Conservation (phyloP, 2,329 filamentous ascomycete genomes). For the Pseudocercospora eumusae region DNA sequence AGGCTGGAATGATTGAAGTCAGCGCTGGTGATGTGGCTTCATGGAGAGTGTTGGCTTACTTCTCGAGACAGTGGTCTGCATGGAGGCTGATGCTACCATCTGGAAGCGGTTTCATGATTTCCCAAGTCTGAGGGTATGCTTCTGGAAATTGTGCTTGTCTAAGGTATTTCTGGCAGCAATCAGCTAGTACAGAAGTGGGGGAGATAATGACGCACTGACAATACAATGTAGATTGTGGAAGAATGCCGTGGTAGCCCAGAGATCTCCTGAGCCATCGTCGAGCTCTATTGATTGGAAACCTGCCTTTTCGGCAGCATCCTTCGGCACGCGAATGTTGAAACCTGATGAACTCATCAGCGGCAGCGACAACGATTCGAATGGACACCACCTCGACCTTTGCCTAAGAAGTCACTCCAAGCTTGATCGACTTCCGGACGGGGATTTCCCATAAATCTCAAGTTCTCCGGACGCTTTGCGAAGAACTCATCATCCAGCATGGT, state of each 20-base stretch:
- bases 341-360: neutral
- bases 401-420: neutral
- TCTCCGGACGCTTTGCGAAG: neutral
- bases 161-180: neutral
- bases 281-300: slow-evolving; percentile 8
- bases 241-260: neutral
- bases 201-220: neutral
- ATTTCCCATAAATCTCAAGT: slow-evolving; percentile 4
- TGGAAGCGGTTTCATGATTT: neutral
- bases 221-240: slow-evolving; percentile 9
- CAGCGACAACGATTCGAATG: neutral
- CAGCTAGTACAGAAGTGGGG: neutral
- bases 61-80: slow-evolving; percentile 8
- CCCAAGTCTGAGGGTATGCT: neutral
- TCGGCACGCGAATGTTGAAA: slow-evolving; percentile 3
- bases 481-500: slow-evolving; percentile 7
- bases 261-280: slow-evolving; percentile 2
- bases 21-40: no score
- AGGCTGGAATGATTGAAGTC: neutral
- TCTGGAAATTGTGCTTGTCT: neutral
- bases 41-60: neutral
- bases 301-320: neutral
- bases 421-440: slow-evolving; percentile 8
- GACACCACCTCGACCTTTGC: neutral
- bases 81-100: neutral